phyloP scores from a whole-genome alignment of 2,329 filamentous ascomycete species.

The Xylaria digitata region DNA sequence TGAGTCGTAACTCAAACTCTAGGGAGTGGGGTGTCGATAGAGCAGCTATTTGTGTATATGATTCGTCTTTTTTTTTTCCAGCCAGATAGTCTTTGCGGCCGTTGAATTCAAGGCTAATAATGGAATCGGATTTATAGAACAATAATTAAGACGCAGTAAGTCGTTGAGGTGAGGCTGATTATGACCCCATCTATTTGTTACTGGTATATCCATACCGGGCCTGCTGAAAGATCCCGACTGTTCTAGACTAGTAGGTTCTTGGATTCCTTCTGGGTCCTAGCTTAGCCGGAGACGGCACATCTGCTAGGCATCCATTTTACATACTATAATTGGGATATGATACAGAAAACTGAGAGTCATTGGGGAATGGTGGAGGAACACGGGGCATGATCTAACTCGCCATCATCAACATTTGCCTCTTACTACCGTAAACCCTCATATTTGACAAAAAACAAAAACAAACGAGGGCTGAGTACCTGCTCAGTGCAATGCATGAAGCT shows the following conservation, averaged over 20 bases:
- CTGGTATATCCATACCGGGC: too few species aligned
- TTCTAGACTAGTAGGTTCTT: constrained; percentile 8
- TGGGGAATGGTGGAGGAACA: background rate
- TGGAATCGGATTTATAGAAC: background rate
- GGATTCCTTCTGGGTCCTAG: constrained; percentile 11
- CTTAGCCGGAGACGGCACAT: background rate
- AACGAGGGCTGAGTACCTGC: background rate
- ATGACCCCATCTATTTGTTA: background rate
- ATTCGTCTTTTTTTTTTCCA: background rate
- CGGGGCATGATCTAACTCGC: background rate
- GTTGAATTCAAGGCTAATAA: background rate
- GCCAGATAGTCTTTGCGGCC: background rate
- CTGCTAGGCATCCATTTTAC: background rate
- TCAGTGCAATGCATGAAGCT: background rate
- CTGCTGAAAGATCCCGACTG: background rate
- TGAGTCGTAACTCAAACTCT: constrained; percentile 2
- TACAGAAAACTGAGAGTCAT: background rate
- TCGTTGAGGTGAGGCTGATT: background rate
- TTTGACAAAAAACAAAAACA: background rate
- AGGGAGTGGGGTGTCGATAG: background rate
- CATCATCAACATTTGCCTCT: background rate
- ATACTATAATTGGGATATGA: background rate
- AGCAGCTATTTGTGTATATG: background rate
- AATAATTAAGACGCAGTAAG: background rate
- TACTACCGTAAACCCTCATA: background rate